Evolutionary conservation across 2,329 filamentous ascomycete genomes (phyloP).

Genomic region (Thielaviopsis punctulata): DNA sequence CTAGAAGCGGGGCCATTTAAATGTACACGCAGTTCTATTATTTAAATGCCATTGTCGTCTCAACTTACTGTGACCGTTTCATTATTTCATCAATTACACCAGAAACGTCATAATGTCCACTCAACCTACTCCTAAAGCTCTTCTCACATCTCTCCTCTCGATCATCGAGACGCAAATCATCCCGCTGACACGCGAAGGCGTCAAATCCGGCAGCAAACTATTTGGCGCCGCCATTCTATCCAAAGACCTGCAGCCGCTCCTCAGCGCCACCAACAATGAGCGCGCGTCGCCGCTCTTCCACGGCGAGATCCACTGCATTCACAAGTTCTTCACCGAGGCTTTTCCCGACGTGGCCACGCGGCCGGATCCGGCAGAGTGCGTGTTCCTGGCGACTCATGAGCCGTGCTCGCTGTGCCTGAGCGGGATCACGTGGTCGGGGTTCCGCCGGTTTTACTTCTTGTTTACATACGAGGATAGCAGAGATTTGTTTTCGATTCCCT

Average conservation of each 20-base stretch:
- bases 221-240: conserved; percentile 39
- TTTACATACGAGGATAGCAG: conserved; percentile 43
- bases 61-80: no score
- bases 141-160: conserved; percentile 25
- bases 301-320: conserved; percentile 44
- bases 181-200: conserved; percentile 31
- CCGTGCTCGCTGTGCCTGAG: conserved; percentile 40
- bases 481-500: conserved; percentile 36
- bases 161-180: conserved; percentile 30
- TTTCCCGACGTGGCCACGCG: conserved; percentile 21
- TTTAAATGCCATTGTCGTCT: no score
- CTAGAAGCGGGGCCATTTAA: no score
- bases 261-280: conserved; percentile 39
- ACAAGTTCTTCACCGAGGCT: conserved; percentile 31
- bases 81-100: conserved; percentile 4
- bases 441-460: conserved; percentile 38
- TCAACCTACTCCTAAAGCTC: conserved; percentile 11
- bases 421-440: conserved; percentile 40
- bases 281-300: conserved; percentile 36
- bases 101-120: conserved; percentile 13
- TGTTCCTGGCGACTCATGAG: conserved; percentile 43
- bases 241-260: conserved; percentile 24
- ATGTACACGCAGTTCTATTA: no score
- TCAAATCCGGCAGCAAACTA: conserved; percentile 35
- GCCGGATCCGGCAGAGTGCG: conserved; percentile 28